Evolutionary conservation across 495 filamentous ascomycete genomes (phyloP), one percentile per base, ranked within the genome.

Genomic region (Neurospora sp.): DNA sequence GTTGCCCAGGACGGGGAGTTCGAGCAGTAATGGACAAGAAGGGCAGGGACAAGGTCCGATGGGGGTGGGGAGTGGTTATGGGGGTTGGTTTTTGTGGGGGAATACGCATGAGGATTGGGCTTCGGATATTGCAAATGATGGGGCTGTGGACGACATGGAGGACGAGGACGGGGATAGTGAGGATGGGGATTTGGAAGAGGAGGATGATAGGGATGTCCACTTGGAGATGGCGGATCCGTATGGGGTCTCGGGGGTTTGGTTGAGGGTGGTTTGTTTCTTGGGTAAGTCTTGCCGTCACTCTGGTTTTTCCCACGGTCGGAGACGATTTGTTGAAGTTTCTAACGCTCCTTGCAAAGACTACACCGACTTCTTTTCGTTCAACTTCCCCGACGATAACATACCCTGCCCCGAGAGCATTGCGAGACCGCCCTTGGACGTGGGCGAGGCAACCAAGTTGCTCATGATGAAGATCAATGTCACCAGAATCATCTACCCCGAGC

Each of bases 381-480:
- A 92, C 79, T 91, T 89, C 77, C 77, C 79, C 71, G 39, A 76
- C 31, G 77, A 78, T 4, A 72, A 78, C 3, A 8, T 66, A 7
- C 75, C 75, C 6, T 70, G 78, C 4, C 77, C 82, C 11, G 73
- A 71, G 5, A 80, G 84, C 72, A 75, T 84, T 3, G 87, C 87
- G 31, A 84, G 88, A 3, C 79, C 78, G 4, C 81, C 88, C 0
- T 80, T 91, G 39, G 78, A 87, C 69, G 84, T 79, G 8, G 86
- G 86, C 73, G 87, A 90, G 82, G 90, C 90, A 9, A 88, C 87
- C 39, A 85, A 90, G 16, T 83, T 92, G n/a, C 90, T 92, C 73
- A 79, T 85, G 37, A 89, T 92, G 87, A 86, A 87, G 76, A 77
- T 92, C 12, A 77, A 83, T 31, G 86, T 88, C 27, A 87, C 83